A percentile compares a stretch with the other conserved stretches of the same genome.
These are phyloP conservation scores for Kwoniella heveanensis DNA, from an alignment of 768 basidiomycete species.

Conservation along the genomic window DNA sequence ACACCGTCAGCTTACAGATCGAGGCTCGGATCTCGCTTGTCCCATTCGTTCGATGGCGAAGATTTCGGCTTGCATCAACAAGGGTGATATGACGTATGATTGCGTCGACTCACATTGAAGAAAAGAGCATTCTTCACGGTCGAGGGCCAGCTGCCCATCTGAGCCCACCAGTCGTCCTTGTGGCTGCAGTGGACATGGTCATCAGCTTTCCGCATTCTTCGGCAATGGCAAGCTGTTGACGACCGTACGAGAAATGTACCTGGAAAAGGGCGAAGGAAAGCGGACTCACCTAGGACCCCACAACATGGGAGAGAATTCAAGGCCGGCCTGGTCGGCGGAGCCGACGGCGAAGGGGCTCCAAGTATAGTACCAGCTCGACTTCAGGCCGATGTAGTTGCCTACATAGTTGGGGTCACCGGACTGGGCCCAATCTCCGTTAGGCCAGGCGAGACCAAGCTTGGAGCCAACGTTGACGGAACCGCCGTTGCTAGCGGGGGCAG, in stretches of 20 bases:
- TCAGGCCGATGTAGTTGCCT: slow-evolving; percentile 60
- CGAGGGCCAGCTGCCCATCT: slow-evolving; percentile 61
- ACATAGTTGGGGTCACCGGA: slow-evolving; percentile 56
- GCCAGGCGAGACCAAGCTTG: slow-evolving; percentile 72
- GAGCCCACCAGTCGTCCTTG: slow-evolving; percentile 54
- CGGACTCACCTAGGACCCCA: slow-evolving; percentile 65
- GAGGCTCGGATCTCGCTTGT: too few relatives aligned
- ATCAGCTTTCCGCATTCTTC: not conserved
- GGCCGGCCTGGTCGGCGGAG: slow-evolving; percentile 59
- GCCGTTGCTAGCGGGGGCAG: slow-evolving; percentile 22
- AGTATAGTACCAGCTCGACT: slow-evolving; percentile 63
- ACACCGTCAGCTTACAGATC: not conserved
- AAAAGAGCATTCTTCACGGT: slow-evolving; percentile 60
- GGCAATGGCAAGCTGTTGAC: not conserved
- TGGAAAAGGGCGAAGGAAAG: too few relatives aligned
- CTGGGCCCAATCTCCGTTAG: slow-evolving; percentile 61
- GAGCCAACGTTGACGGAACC: slow-evolving; percentile 40
- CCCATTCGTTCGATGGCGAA: too few relatives aligned
- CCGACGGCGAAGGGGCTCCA: slow-evolving; percentile 66
- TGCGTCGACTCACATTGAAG: slow-evolving; percentile 70
- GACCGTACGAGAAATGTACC: too few relatives aligned
- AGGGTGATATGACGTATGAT: too few relatives aligned
- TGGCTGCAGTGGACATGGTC: slow-evolving; percentile 27
- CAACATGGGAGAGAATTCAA: slow-evolving; percentile 67
- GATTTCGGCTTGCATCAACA: too few relatives aligned